Base-by-base conservation (phyloP, 495 filamentous ascomycete species). In the Articulospora tetracladia region DNA sequence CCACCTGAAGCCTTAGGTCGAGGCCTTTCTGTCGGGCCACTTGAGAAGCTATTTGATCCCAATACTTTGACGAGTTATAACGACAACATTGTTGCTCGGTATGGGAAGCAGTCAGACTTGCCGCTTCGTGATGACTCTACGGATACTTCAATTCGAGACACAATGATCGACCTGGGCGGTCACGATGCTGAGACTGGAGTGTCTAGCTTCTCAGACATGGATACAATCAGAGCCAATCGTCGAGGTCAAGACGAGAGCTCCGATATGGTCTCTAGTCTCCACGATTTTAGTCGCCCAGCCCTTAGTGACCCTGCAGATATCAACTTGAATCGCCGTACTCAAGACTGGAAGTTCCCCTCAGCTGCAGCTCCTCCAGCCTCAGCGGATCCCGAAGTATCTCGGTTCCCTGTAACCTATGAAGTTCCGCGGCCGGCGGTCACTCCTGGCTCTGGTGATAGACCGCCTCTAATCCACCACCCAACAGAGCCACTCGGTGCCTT, bases 261-360 rank as follows among this genome's bases (percentile, higher is more conserved):
- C 3, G 70, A 73, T 22, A 66, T 64, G 20, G 70, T 76, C 13
- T 34, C 30, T 47, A 68, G 15, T 26, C 47, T 50, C 25, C 61
- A 69, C 15, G 70, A 81, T 58, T 78, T 78, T 54, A 74, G 70
- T 57, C 73, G 73, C 30, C 74, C 79, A 26, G 74, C 80, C 8
- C 62, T 79, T 25, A 81, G 75, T 62, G 80, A 81, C 55, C 76
- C 80, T 13, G 76, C 73, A 1, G 78, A 79, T 60, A 64, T 73
- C 3, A 78, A 77, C 39, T 66, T 71, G 32, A 76, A 79, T 62
- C 73, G 82, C 23, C 72, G 78, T 8, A 83, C 83, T 0, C 77
- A 82, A 47, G 84, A 87, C 44, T 86, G 84, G 84, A 84, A 78
- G 36, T 86, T 86, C 67, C 83, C 84, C 2, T 30, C 51, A n/a